Evolutionary conservation across 2,329 filamentous ascomycete species (phyloP).

Genomic region (Polychaeton citri): DNA sequence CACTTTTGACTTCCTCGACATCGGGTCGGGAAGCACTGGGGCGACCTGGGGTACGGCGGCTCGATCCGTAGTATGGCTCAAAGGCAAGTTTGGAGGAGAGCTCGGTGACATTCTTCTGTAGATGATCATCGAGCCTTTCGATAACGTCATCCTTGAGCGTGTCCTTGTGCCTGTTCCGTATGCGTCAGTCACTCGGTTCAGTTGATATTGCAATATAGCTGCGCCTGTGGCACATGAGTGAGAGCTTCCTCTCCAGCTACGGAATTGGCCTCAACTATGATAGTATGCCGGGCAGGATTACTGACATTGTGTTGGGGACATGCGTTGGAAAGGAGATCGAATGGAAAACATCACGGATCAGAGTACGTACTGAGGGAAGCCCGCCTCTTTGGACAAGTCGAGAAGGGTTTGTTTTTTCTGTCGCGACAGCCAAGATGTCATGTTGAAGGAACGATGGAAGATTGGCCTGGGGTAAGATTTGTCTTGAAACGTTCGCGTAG

Average conservation of each 20-base stretch:
- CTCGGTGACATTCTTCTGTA: conserved; percentile 53
- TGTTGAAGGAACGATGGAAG: background rate
- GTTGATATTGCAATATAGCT: background rate
- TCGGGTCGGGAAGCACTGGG: conserved; percentile 18
- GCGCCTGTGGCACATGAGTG: too few species aligned
- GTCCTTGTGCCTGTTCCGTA: conserved; percentile 31
- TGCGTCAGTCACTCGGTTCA: background rate
- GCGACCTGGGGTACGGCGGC: conserved; percentile 44
- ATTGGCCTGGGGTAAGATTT: conserved; percentile 7
- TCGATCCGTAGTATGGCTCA: conserved; percentile 58
- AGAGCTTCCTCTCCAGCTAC: too few species aligned
- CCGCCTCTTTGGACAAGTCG: conserved; percentile 17
- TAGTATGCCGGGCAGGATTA: too few species aligned
- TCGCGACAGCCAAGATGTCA: conserved; percentile 16
- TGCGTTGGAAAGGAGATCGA: too few species aligned
- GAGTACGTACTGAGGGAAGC: conserved; percentile 16
- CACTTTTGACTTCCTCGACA: conserved; percentile 18
- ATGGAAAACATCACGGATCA: too few species aligned
- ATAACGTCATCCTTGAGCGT: conserved; percentile 73
- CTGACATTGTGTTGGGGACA: too few species aligned
- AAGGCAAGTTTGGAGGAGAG: conserved; percentile 53
- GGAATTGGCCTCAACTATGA: too few species aligned
- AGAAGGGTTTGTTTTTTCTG: conserved; percentile 18
- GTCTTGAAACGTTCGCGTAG: conserved; percentile 30
- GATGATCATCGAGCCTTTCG: conserved; percentile 56